Evolutionary conservation across 1,284 basidiomycete genomes (phyloP), one percentile per base, ranked within the genome.

Genomic region (Exobasidium rhododendri): DNA sequence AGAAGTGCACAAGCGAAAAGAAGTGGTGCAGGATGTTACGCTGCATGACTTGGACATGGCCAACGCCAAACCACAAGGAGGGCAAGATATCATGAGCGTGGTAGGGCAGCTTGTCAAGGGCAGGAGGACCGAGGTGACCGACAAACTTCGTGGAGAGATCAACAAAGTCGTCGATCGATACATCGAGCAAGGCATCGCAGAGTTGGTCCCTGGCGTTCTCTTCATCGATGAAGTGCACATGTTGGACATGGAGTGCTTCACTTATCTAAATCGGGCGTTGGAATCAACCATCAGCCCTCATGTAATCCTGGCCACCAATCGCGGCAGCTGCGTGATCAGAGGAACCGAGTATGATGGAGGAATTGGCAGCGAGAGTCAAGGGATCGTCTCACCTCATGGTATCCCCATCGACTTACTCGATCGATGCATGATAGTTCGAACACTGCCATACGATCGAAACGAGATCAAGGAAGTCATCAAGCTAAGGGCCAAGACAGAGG

Each of bases 221-320:
- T 98, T 98, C 82, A 96, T 98, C 70, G 96, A 98, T 81, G 96
- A 98, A 86, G 93, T 97, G 22, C 94, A 98, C 83, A 97, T 97
- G 94, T 88, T 98, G 68, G 94, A 98, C 81, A 94, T 97, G 79
- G 96, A 98, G 81, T 97, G 94, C 81, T 98, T 97, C 83, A 97
- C 94, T 6, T 98, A 96, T 82, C 86, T 98, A 56, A 98, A 98
- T 82, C 89, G 93, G 13, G 86, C 97, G 6, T 85, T 98, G 58
- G 94, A 98, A 81, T 93, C 92, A 0, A 89, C 91, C 17, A 92
- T 98, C 87, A 92, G 92, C 14, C 94, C 96, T 0, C 96, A 96
- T 17, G 94, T 98, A 51, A 91, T 98, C 70, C 85, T 97, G 60
- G 96, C 96, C 0, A 96, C 94, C 26, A 98, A 98, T 81, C 86